These are phyloP conservation scores for Haplosporangium sp. DNA, from an alignment of 371 early-diverging fungal species.

Conservation along the genomic window DNA sequence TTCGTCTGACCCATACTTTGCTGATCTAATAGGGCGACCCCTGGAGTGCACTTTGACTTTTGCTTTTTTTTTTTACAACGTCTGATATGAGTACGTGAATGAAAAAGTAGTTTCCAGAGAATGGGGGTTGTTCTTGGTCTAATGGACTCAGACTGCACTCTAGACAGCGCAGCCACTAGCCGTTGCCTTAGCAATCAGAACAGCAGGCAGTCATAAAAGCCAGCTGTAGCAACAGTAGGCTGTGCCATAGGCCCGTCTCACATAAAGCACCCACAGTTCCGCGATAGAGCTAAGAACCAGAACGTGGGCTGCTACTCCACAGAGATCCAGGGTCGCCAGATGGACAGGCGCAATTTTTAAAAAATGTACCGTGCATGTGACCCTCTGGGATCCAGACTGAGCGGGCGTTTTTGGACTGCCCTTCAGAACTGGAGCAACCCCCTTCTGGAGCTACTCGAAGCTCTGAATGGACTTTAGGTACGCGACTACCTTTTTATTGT, in stretches of 20 bases:
- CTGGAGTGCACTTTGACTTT: no score
- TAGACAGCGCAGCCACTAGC: background rate
- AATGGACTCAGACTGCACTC: conserved; percentile 1
- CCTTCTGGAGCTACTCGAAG: conserved; percentile 13
- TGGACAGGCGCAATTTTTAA: conserved; percentile 1
- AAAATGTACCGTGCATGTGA: background rate
- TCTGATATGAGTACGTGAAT: no score
- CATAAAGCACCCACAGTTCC: conserved; percentile 2
- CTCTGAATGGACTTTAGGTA: conserved; percentile 4
- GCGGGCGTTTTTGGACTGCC: conserved; percentile 2
- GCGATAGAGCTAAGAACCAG: no score
- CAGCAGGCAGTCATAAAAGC: conserved; percentile 1
- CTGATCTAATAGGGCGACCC: no score
- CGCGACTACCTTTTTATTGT: background rate
- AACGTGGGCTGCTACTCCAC: background rate
- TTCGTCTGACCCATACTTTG: no score
- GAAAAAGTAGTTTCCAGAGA: no score
- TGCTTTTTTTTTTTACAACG: no score
- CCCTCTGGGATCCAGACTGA: conserved; percentile 4
- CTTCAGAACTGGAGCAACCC: conserved; percentile 13
- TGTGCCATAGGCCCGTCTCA: background rate
- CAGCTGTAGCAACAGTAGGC: no score
- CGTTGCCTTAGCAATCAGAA: background rate
- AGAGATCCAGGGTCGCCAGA: background rate
- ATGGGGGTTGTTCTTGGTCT: conserved; percentile 3